These are phyloP conservation scores for Clathrospora elynae DNA, from an alignment of 2,329 filamentous ascomycete genomes.

Conservation along the genomic window DNA sequence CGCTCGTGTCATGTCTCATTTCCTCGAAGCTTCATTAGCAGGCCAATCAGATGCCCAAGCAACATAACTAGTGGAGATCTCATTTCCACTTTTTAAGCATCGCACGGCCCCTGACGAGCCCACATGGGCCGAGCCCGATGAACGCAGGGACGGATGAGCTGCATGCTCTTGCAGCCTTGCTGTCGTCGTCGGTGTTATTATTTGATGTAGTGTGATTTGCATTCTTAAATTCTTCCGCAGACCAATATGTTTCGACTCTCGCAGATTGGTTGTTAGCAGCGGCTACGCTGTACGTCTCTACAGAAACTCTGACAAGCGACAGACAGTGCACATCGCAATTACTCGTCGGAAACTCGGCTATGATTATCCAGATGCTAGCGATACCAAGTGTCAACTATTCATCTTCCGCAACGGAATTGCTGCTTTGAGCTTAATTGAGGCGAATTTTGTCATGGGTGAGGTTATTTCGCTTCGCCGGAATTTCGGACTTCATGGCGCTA, in stretches of 20 bases:
- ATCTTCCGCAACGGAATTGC: conserved; percentile 2
- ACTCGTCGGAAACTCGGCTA: conserved; percentile 16
- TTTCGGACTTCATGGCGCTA: too few species aligned
- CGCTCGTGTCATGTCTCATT: conserved; percentile 27
- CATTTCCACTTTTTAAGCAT: conserved; percentile 46
- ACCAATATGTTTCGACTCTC: neutral
- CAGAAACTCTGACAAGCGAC: conserved; percentile 15
- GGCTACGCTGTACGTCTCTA: too few species aligned
- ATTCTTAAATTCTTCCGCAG: neutral
- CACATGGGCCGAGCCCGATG: conserved; percentile 10
- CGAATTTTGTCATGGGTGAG: too few species aligned
- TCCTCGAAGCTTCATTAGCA: conserved; percentile 22
- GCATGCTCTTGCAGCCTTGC: conserved; percentile 19
- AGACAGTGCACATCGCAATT: conserved; percentile 27
- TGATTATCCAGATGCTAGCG: conserved; percentile 16
- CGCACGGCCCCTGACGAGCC: conserved; percentile 24
- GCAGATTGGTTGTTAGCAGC: neutral
- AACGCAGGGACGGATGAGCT: conserved; percentile 14
- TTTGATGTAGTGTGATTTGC: neutral
- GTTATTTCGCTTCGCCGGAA: too few species aligned
- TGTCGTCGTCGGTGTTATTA: neutral
- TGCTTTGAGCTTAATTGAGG: too few species aligned
- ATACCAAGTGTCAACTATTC: conserved; percentile 2
- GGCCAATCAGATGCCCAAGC: conserved; percentile 29
- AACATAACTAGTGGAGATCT: conserved; percentile 15